Conservation (phyloP, 75 land plant genomes). For the Sequoia sempervirens region DNA sequence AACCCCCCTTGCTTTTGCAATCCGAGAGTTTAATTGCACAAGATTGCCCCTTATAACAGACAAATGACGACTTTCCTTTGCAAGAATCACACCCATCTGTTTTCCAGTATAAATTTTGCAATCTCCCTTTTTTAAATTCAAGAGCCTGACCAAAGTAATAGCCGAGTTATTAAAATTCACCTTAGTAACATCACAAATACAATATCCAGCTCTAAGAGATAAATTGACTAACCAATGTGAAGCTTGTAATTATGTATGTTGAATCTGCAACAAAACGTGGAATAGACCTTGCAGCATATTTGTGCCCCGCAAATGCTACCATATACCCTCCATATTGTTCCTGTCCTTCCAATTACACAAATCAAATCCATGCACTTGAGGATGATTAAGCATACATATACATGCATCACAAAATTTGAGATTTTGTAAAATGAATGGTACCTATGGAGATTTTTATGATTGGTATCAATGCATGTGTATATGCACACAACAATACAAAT, state of each 20-base stretch:
- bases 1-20: constrained; percentile 54
- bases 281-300: constrained; percentile 69
- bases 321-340: constrained; percentile 48
- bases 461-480: not conserved
- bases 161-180: not conserved
- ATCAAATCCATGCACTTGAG: not conserved
- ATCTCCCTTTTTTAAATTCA: constrained; percentile 68
- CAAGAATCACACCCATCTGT: constrained; percentile 67
- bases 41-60: constrained; percentile 48
- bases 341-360: constrained; percentile 11
- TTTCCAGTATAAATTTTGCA: constrained; percentile 76
- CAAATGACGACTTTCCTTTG: constrained; percentile 35
- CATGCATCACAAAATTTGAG: not conserved
- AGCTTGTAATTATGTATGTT: constrained; percentile 57
- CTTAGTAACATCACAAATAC: not conserved
- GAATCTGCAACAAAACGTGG: constrained; percentile 57
- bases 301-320: constrained; percentile 83
- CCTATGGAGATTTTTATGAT: no score
- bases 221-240: constrained; percentile 57
- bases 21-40: constrained; percentile 52
- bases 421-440: not conserved
- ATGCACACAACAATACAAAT: not conserved
- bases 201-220: not conserved
- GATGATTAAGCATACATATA: not conserved
- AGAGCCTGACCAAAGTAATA: constrained; percentile 43